A percentile compares a stretch with the other conserved stretches of the same genome.
These are phyloP conservation scores for Magnolia sinica DNA, from an alignment of 164 flowering plant species.

Conservation along the genomic window DNA sequence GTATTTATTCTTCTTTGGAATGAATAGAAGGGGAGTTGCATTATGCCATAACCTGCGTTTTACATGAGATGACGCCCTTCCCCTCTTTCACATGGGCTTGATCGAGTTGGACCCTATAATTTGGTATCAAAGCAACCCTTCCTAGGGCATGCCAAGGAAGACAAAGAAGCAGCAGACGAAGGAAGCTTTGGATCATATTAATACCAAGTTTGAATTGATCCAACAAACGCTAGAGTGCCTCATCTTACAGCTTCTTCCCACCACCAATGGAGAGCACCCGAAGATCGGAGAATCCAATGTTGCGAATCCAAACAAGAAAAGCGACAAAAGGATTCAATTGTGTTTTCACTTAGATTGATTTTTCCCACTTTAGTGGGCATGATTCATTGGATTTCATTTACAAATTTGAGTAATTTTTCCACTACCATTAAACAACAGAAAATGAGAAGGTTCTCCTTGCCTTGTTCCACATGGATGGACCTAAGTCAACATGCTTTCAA, in stretches of 20 bases:
- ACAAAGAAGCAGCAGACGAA: neutral
- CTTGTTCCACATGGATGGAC: neutral
- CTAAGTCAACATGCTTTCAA: neutral
- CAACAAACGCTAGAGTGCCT: neutral
- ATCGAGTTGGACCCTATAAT: neutral
- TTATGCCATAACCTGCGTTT: too few relatives aligned
- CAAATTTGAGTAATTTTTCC: neutral
- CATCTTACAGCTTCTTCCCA: neutral
- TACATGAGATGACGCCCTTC: too few relatives aligned
- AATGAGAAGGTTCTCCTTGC: conserved; percentile 1
- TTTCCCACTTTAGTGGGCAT: neutral
- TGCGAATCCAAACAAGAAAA: neutral
- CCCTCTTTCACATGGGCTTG: too few relatives aligned
- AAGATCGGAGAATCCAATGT: neutral
- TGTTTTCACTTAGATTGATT: neutral
- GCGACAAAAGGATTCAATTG: neutral
- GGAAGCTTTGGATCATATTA: neutral
- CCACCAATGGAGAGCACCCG: neutral
- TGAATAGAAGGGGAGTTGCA: too few relatives aligned
- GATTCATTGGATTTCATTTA: neutral
- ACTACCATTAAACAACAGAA: neutral
- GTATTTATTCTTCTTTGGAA: too few relatives aligned
- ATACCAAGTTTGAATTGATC: neutral
- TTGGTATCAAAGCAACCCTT: neutral
- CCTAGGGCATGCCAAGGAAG: neutral